phyloP scores from a whole-genome alignment of 345 rosid genomes.

The Salix dunnii region DNA sequence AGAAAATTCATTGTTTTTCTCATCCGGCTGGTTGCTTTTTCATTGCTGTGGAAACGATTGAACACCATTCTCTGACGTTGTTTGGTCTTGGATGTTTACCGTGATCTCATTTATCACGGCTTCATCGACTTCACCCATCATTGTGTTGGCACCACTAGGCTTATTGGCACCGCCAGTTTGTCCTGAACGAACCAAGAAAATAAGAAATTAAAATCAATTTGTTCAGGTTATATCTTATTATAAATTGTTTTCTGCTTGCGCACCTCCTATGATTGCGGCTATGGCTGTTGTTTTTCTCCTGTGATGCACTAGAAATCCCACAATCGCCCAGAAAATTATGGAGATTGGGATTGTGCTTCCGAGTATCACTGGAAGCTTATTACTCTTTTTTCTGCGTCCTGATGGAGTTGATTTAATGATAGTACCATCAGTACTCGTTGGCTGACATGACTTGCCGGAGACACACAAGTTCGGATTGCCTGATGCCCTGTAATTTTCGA shows the following conservation, averaged over 20 bases:
- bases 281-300: conserved; percentile 37
- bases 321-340: conserved; percentile 30
- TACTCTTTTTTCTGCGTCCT: conserved; percentile 18
- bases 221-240: not conserved
- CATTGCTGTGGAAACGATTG: not conserved
- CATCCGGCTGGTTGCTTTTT: not conserved
- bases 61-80: not conserved
- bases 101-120: conserved; percentile 14
- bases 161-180: conserved; percentile 14
- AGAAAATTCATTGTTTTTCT: not conserved
- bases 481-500: conserved; percentile 15
- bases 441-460: conserved; percentile 30
- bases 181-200: not conserved
- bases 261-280: conserved; percentile 14
- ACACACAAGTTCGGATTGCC: conserved; percentile 25
- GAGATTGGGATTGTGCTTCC: conserved; percentile 38
- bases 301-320: conserved; percentile 24
- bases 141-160: conserved; percentile 8
- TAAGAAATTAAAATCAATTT: not conserved
- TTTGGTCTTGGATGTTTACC: conserved; percentile 18
- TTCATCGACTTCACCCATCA: conserved; percentile 11
- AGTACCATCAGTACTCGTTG: not conserved
- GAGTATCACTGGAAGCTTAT: conserved; percentile 35
- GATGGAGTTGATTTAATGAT: not conserved
- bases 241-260: not conserved